Evolutionary conservation across 495 filamentous ascomycete genomes (phyloP), one percentile per base, ranked within the genome.

Genomic region (Acidiella bohemica): DNA sequence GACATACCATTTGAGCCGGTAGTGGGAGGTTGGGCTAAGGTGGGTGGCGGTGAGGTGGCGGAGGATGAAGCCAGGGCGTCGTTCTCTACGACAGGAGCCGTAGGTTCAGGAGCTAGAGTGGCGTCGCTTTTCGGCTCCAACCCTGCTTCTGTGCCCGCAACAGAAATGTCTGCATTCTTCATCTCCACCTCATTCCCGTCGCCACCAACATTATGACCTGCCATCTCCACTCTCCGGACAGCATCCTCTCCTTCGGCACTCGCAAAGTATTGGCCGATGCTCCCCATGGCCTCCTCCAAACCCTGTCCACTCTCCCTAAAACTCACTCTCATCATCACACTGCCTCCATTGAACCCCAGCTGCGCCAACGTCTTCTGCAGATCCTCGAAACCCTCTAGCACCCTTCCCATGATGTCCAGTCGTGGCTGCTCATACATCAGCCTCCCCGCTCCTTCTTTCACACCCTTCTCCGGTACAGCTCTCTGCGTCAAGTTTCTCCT

Each of bases 341-440:
- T 83, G 4, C 90, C 88, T 34, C 72, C 76, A 53, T 81, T 92
- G 51, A 86, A 78, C 0, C 90, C 90, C 22, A 94, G 60, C 51
- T 93, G 80, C n/a, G 75, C 75, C 20, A 96, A 57, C 0, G 81
- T 84, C 64, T 88, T 88, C 55, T 93, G 83, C 36, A 95, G 59
- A 53, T 93, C 87, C 13, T 67, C 67, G 51, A 95, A 80, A 0
- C 66, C 75, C 5, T 74, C 72, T 9, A 90, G 58, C 45, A 87
- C 83, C 42, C 82, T 69, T 9, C 76, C 81, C 66, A 93, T 72
- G 36, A 93, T 70, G 38, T 81, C 74, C 26, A 95, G 54, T n/a
- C 83, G 74, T 0, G 90, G 90, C 34, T 71, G 79, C 61, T 94
- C 83, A 51, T 92, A 92, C 56, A 78, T 80, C 34, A 97, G 55